These are phyloP conservation scores for Toxicodendron radicans DNA, from an alignment of 345 rosid genomes.

Conservation along the genomic window DNA sequence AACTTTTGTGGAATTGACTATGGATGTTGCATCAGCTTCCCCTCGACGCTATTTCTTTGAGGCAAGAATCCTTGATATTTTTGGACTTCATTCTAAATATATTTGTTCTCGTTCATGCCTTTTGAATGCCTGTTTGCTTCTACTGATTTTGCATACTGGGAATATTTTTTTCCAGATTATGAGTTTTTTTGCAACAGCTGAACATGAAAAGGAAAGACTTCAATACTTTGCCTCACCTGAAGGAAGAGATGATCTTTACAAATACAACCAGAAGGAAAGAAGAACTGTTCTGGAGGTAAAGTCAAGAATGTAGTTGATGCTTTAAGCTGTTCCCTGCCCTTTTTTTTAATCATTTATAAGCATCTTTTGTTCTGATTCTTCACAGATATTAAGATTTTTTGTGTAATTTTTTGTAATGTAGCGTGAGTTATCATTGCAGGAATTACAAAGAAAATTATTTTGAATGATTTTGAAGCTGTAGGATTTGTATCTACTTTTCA, in stretches of 20 bases:
- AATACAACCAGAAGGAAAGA: slow-evolving; percentile 90
- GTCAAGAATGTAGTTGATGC: slow-evolving; percentile 9
- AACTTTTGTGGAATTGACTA: slow-evolving; percentile 75
- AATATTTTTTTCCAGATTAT: slow-evolving; percentile 53
- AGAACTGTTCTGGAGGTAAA: slow-evolving; percentile 89
- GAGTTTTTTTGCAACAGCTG: slow-evolving; percentile 82
- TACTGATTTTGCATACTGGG: slow-evolving; percentile 8
- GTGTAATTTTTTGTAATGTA: neutral
- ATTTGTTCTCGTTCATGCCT: neutral
- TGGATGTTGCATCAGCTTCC: slow-evolving; percentile 95
- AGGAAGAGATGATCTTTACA: slow-evolving; percentile 92
- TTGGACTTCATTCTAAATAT: slow-evolving; percentile 8
- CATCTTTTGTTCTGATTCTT: slow-evolving; percentile 9
- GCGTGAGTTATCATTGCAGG: neutral
- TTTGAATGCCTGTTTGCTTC: neutral
- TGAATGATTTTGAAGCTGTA: neutral
- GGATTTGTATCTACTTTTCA: neutral
- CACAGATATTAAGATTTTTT: neutral
- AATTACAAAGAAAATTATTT: neutral
- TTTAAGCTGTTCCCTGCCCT: slow-evolving; percentile 2
- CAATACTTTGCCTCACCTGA: slow-evolving; percentile 84
- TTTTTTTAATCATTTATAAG: neutral
- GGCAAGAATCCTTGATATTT: slow-evolving; percentile 55
- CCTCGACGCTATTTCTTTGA: slow-evolving; percentile 92
- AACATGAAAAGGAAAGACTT: slow-evolving; percentile 85